A percentile compares a stretch with the other conserved stretches of the same genome.
These are phyloP conservation scores for Jackrogersella multiformis DNA, from an alignment of 495 filamentous ascomycete genomes.

Conservation along the genomic window DNA sequence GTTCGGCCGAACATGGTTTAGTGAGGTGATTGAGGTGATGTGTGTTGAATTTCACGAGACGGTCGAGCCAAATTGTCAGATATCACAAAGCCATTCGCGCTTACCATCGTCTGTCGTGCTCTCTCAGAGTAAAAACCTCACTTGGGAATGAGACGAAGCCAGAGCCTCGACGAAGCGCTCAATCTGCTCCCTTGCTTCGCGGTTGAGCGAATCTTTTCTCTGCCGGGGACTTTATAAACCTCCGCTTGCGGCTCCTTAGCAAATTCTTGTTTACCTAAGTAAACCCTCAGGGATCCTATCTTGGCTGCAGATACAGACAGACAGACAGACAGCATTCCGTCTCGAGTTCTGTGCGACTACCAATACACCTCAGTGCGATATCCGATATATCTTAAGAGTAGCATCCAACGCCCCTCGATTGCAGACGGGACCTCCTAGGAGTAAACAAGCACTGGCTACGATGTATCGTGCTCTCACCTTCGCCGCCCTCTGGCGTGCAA, in stretches of 20 bases:
- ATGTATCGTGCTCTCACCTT: slow-evolving; percentile 23
- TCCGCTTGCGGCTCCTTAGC: slow-evolving; percentile 18
- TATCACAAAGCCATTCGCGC: slow-evolving; percentile 39
- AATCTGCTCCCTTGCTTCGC: slow-evolving; percentile 31
- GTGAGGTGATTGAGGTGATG: slow-evolving; percentile 40
- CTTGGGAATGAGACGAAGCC: slow-evolving; percentile 24
- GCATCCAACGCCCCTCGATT: slow-evolving; percentile 2
- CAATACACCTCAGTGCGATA: background rate
- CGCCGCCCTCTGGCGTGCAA: slow-evolving; percentile 43
- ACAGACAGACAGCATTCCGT: background rate
- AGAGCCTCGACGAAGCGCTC: slow-evolving; percentile 25
- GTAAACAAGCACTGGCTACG: background rate
- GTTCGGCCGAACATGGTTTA: slow-evolving; percentile 24
- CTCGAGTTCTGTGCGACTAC: slow-evolving; percentile 13
- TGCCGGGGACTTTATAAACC: slow-evolving; percentile 26
- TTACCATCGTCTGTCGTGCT: slow-evolving; percentile 17
- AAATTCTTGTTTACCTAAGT: slow-evolving; percentile 14
- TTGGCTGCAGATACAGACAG: slow-evolving; percentile 17
- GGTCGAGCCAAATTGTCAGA: slow-evolving; percentile 21
- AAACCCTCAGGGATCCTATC: slow-evolving; percentile 12
- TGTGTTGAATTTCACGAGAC: slow-evolving; percentile 27
- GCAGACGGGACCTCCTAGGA: background rate
- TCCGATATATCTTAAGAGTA: slow-evolving; percentile 1
- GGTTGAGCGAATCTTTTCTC: slow-evolving; percentile 10
- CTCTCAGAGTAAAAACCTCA: background rate